Evolutionary conservation across 352 stramenopile species (phyloP), one percentile per base, ranked within the genome.

Genomic region (Globisporangium perplexum): DNA sequence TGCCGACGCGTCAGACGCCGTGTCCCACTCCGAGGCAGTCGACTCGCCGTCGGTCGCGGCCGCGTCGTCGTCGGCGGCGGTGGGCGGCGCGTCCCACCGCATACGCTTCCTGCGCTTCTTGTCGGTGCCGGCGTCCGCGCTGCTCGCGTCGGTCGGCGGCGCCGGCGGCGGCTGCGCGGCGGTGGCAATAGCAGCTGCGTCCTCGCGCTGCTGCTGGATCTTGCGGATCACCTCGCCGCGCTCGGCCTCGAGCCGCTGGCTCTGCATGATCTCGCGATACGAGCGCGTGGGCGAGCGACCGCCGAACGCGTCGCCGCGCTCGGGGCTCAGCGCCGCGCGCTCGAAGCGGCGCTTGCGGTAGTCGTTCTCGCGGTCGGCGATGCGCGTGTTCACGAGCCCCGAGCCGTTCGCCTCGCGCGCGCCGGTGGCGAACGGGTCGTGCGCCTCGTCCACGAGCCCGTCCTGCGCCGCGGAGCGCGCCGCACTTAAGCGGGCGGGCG

Each of bases 351-450:
- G 84, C 71, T 93, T 95, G 45, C 78, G 72, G 66, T 93, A 93
- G 39, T 96, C 85, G 52, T 93, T 96, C 69, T 99, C 95, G 23
- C 95, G 75, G 69, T 98, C 92, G 14, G 77, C 61, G 53, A 99
- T 98, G 56, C 86, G 73, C 35, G 93, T 98, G 66, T 98, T 98
- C 36, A 98, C 90, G 8, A 98, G 56, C 3, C 91, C 90, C 18
- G 81, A 95, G 14, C 92, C 95, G n/a, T 90, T 89, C 12, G 71
- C 67, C 50, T 92, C 82, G 41, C 86, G 72, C 46, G 85, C 73
- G 4, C 14, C 43, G n/a, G 72, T 66, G 4, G 74, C 77, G 63
- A 98, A 97, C 24, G 92, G 90, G 69, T 98, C 88, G 55, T 90
- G 69, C 53, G 83, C 73, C n/a, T 95, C 87, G 57, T 95, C 83